A percentile compares a stretch with the other conserved stretches of the same genome.
Conservation (phyloP, 768 basidiomycete species). For the Pleurotus tuoliensis region DNA sequence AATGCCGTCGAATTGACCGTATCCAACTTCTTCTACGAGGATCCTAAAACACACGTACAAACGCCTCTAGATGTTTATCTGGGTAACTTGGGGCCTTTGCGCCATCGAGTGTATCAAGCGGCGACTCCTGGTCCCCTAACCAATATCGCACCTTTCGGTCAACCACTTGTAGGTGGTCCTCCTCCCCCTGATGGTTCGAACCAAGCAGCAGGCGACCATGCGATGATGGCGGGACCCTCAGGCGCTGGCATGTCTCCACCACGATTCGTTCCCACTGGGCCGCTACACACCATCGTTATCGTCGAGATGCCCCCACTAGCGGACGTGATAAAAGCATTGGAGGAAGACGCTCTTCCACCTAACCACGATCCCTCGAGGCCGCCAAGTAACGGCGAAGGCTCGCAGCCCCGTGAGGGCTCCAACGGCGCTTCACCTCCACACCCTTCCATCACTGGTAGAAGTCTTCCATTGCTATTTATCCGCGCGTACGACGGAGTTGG, state of each 20-base stretch:
- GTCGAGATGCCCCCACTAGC: conserved; percentile 79
- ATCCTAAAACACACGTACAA: conserved; percentile 59
- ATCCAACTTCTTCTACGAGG: conserved; percentile 83
- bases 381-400: conserved; percentile 21
- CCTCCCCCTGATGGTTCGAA: conserved; percentile 24
- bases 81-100: conserved; percentile 84
- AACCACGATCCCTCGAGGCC: conserved; percentile 31
- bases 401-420: conserved; percentile 22
- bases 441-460: conserved; percentile 61
- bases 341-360: conserved; percentile 60
- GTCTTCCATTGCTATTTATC: conserved; percentile 77
- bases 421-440: conserved; percentile 24
- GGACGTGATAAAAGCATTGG: conserved; percentile 75
- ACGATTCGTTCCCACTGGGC: conserved; percentile 48
- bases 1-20: conserved; percentile 82
- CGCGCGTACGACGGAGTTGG: conserved; percentile 81
- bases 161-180: conserved; percentile 31
- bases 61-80: conserved; percentile 86
- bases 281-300: conserved; percentile 76
- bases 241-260: conserved; percentile 29
- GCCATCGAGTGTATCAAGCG: conserved; percentile 72
- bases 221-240: conserved; percentile 17
- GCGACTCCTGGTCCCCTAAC: conserved; percentile 67
- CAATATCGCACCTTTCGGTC: conserved; percentile 55
- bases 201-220: conserved; percentile 19